Evolutionary conservation across 2,329 filamentous ascomycete species (phyloP), one percentile per base, ranked within the genome.

Genomic region (Pseudogymnoascus sp.): DNA sequence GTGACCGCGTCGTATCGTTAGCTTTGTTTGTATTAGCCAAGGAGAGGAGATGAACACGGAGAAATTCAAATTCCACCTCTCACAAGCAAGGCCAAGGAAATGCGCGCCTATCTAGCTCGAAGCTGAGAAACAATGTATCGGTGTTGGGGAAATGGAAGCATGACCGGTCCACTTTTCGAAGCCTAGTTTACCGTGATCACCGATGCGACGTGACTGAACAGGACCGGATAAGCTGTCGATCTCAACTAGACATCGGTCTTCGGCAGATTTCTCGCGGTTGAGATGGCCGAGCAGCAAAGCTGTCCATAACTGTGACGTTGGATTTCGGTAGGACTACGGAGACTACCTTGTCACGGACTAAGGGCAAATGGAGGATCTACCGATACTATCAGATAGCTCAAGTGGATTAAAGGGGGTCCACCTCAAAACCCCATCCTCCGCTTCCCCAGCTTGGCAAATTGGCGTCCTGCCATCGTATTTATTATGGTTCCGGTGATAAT

Each of bases 1-100:
- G n/a, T 54, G 47, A 54, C 47, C 47, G 31, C 44, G 17, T 54
- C 29, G 8, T 54, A 54, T 17, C 47, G n/a, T 54, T 54, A 54
- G 26, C 47, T 54, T 54, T 33, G n/a, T 33, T 29, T 29, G 47
- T 17, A 29, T 54, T 54, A 33, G 26, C 47, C 47, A 54, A 54
- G 47, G 47, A 29, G 47, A 54, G 24, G 41, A 29, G 29, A 8
- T 33, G n/a, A 17, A 54, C 11, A 1, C 47, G 47, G 47, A 54
- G 47, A 33, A 50, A 33, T 33, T 11, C n/a, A 54, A 33, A 33
- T 54, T 33, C 47, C 47, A 33, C 47, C 47, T 5, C 1, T 31
- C 47, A 54, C 47, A 54, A 3, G 26, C n/a, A 33, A 54, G 47
- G 15, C n/a, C 29, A 54, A 11, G 15, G 47, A 6, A 29, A 54